Conservation (phyloP, 306 rosid species). For the Medicago arabica region DNA sequence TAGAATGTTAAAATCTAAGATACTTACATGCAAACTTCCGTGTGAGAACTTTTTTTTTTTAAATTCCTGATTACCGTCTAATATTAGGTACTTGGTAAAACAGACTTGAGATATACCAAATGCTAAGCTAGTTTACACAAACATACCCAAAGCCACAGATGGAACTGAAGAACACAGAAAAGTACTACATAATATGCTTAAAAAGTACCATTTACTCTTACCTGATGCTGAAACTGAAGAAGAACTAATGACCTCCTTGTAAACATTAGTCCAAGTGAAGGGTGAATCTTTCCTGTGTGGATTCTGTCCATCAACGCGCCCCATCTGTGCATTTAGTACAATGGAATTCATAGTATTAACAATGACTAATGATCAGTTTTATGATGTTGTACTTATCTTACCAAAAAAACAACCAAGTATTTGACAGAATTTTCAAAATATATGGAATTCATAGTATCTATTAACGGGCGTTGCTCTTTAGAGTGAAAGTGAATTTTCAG, state of each 20-base stretch:
- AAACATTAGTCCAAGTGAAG: constrained; percentile 77
- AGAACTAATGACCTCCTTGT: constrained; percentile 56
- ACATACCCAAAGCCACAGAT: constrained; percentile 17
- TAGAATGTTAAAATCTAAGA: constrained; percentile 5
- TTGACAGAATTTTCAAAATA: no score
- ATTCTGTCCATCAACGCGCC: constrained; percentile 85
- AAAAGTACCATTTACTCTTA: constrained; percentile 44
- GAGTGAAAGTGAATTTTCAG: constrained; percentile 17
- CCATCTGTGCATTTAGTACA: constrained; percentile 73
- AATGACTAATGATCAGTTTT: constrained; percentile 5
- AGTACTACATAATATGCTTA: constrained; percentile 17
- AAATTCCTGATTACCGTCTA: constrained; percentile 16
- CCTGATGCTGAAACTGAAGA: constrained; percentile 52
- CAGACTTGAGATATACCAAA: constrained; percentile 22
- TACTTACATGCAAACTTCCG: constrained; percentile 3
- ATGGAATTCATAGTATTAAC: constrained; percentile 17
- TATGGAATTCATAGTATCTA: no score
- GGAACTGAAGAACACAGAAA: constrained; percentile 28
- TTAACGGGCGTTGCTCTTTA: no score
- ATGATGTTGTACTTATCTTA: constrained; percentile 10
- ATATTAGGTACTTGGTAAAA: constrained; percentile 19
- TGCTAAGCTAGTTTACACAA: constrained; percentile 34
- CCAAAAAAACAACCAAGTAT: background rate
- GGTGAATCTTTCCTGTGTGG: constrained; percentile 72
- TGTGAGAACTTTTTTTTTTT: background rate